Evolutionary conservation across 2,329 filamentous ascomycete species (phyloP).

Genomic region (Pseudogymnoascus sp.): DNA sequence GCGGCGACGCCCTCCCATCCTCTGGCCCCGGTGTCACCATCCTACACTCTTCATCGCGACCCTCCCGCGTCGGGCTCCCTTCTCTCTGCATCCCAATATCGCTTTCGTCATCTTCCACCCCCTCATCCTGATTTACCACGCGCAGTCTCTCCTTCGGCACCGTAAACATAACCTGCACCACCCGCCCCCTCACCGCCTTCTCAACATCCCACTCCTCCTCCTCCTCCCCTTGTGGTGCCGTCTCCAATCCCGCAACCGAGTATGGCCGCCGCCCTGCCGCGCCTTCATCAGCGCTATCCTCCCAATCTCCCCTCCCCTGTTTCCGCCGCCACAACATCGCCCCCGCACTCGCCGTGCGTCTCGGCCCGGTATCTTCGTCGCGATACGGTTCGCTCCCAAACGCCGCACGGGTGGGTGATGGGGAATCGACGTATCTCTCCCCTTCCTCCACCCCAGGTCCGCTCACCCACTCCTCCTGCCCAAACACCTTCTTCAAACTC

Average conservation of each 20-base stretch:
- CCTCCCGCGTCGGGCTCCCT: slow-evolving; percentile 18
- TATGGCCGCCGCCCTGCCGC: slow-evolving; percentile 7
- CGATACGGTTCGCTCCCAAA: slow-evolving; percentile 16
- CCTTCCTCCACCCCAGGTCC: neutral
- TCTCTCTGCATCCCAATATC: slow-evolving; percentile 28
- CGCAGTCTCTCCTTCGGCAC: slow-evolving; percentile 78
- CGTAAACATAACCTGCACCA: slow-evolving; percentile 86
- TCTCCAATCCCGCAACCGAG: neutral
- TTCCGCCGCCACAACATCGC: slow-evolving; percentile 41
- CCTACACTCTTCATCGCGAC: neutral
- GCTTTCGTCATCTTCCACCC: slow-evolving; percentile 37
- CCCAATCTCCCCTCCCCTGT: slow-evolving; percentile 46
- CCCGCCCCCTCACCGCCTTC: slow-evolving; percentile 58
- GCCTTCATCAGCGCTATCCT: slow-evolving; percentile 27
- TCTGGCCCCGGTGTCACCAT: neutral
- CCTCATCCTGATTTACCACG: slow-evolving; percentile 72
- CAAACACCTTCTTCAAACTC: slow-evolving; percentile 43
- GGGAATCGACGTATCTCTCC: slow-evolving; percentile 4
- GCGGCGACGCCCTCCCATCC: neutral
- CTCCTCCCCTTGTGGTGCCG: slow-evolving; percentile 29
- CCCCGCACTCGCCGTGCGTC: slow-evolving; percentile 41
- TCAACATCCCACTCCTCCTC: slow-evolving; percentile 68
- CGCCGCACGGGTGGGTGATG: slow-evolving; percentile 14
- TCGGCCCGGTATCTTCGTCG: slow-evolving; percentile 24
- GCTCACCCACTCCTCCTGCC: slow-evolving; percentile 11